Conservation (phyloP, 345 rosid genomes). For the Eucalyptus viminalis region DNA sequence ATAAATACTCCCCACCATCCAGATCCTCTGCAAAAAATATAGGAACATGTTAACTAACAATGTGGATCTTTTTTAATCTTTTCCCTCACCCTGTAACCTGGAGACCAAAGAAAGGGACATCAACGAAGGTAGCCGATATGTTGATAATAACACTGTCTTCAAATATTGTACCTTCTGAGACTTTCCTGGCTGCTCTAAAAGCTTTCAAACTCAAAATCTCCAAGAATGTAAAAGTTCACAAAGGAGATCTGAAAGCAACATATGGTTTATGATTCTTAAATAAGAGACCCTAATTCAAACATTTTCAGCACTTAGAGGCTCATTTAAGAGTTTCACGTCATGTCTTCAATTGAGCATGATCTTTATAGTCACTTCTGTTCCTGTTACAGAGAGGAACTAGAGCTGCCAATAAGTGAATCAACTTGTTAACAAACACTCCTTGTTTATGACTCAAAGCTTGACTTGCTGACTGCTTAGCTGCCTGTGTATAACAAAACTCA, state of each 20-base stretch:
- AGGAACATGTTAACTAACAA: not conserved
- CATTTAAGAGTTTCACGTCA: not conserved
- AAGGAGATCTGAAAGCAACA: not conserved
- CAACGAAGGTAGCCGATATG: not conserved
- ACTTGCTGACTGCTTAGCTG: not conserved
- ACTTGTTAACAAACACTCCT: not conserved
- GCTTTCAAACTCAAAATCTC: not conserved
- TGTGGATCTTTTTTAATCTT: not conserved
- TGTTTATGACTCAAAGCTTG: not conserved
- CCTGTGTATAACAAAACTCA: not conserved
- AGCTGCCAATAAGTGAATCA: not conserved
- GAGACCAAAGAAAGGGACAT: not conserved
- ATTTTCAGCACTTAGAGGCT: not conserved
- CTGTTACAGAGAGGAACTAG: not conserved
- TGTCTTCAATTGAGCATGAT: not conserved
- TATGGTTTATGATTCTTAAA: not conserved
- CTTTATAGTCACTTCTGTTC: not conserved
- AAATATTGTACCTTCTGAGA: no score
- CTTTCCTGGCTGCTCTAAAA: not conserved
- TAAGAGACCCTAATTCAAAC: not conserved
- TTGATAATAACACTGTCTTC: not conserved
- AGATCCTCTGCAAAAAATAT: conserved; percentile 51
- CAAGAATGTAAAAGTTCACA: not conserved
- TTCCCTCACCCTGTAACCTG: not conserved
- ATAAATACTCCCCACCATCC: conserved; percentile 86